Conservation (phyloP, 2,329 filamentous ascomycete genomes). For the Xylariaceae sp. region DNA sequence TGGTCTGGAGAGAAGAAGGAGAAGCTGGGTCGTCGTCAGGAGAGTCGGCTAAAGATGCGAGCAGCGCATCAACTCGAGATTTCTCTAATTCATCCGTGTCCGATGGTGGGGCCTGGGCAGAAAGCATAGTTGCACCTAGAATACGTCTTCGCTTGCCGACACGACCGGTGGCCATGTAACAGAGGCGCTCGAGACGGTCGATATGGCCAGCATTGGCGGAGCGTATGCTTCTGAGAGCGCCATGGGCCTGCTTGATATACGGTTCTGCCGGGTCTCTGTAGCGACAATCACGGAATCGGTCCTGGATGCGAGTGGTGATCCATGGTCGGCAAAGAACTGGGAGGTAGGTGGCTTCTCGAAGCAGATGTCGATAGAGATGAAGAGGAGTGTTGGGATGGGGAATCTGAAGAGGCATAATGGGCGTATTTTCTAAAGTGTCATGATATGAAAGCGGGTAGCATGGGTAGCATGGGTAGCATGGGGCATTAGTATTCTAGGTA, state of each 20-base stretch:
- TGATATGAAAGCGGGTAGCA: not conserved
- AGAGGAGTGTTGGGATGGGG: constrained; percentile 32
- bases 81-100: constrained; percentile 39
- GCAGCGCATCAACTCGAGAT: not conserved
- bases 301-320: constrained; percentile 39
- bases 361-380: constrained; percentile 53
- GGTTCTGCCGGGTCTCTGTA: constrained; percentile 20
- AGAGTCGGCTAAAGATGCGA: not conserved
- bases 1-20: not conserved
- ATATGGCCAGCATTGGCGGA: constrained; percentile 49
- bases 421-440: not conserved
- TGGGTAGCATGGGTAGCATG: not conserved
- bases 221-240: constrained; percentile 43
- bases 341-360: constrained; percentile 57
- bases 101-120: constrained; percentile 33
- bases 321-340: constrained; percentile 45
- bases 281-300: constrained; percentile 41
- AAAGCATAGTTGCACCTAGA: constrained; percentile 38
- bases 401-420: constrained; percentile 33
- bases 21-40: not conserved
- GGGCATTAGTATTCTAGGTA: not conserved
- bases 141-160: constrained; percentile 45
- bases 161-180: constrained; percentile 48
- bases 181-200: constrained; percentile 41
- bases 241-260: constrained; percentile 38